phyloP scores from a whole-genome alignment of 306 rosid species.

The Gynostemma pentaphyllum region DNA sequence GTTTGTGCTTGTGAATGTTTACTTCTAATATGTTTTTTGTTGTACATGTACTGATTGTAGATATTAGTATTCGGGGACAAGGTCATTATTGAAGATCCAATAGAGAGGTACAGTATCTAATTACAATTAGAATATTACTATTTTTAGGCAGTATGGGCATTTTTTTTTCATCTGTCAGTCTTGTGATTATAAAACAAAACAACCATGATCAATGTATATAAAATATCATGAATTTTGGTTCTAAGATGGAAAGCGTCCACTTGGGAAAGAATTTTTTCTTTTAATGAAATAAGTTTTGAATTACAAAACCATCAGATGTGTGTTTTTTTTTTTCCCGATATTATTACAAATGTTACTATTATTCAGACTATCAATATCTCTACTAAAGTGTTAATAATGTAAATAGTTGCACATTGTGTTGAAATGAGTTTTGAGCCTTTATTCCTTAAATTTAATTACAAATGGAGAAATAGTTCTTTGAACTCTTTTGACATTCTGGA shows the following conservation, averaged over 20 bases:
- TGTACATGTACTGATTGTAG: constrained; percentile 27
- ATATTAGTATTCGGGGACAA: constrained; percentile 75
- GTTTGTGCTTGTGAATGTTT: background rate
- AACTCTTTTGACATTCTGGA: background rate
- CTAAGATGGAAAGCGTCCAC: background rate
- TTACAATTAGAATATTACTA: background rate
- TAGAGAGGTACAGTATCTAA: constrained; percentile 58
- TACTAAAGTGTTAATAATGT: background rate
- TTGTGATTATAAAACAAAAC: background rate
- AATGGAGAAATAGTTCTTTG: background rate
- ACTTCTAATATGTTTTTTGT: constrained; percentile 8
- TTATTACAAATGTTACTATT: background rate
- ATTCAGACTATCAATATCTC: background rate
- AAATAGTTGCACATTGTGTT: background rate
- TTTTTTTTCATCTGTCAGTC: background rate
- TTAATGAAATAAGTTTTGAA: background rate
- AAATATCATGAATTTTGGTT: background rate
- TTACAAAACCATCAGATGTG: background rate
- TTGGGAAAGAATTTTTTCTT: background rate
- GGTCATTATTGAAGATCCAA: constrained; percentile 75
- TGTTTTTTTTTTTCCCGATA: background rate
- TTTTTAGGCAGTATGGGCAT: background rate
- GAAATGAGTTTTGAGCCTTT: too few relatives aligned
- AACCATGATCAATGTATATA: background rate
- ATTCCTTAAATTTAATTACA: background rate